Evolutionary conservation across 2,329 filamentous ascomycete genomes (phyloP).

Genomic region (Sclerotiophoma versabilis): DNA sequence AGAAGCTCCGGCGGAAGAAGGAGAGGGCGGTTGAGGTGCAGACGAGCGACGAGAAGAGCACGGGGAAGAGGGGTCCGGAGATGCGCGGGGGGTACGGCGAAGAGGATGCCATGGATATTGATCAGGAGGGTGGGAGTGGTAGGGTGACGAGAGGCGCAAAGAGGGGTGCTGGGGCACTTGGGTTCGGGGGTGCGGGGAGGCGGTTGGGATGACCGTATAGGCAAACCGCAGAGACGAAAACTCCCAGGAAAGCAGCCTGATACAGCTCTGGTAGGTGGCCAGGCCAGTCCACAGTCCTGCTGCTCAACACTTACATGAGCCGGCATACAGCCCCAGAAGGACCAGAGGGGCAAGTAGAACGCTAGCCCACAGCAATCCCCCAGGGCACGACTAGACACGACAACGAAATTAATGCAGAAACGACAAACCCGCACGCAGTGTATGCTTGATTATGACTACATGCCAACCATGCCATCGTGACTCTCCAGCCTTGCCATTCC

Average conservation of each 20-base stretch:
- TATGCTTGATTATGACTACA: slow-evolving; percentile 10
- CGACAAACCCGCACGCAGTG: neutral
- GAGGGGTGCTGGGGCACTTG: slow-evolving; percentile 37
- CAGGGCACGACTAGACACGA: neutral
- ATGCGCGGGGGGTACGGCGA: slow-evolving; percentile 25
- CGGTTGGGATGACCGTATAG: slow-evolving; percentile 23
- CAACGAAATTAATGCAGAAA: slow-evolving; percentile 1
- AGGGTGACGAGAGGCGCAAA: slow-evolving; percentile 37
- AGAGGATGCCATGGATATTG: slow-evolving; percentile 49
- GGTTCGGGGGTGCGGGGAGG: slow-evolving; percentile 37
- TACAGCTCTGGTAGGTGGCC: no score
- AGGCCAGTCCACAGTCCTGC: neutral
- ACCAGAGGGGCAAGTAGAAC: neutral
- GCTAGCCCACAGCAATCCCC: neutral
- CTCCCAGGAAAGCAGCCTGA: neutral
- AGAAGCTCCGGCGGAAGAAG: slow-evolving; percentile 53
- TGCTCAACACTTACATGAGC: neutral
- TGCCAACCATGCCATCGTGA: neutral
- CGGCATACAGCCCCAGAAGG: neutral
- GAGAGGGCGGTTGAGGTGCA: slow-evolving; percentile 49
- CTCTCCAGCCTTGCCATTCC: neutral
- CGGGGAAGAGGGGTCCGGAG: slow-evolving; percentile 30
- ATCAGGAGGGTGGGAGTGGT: slow-evolving; percentile 41
- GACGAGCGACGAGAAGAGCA: slow-evolving; percentile 36
- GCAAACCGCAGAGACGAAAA: neutral